Evolutionary conservation across 2,329 filamentous ascomycete genomes (phyloP).

Genomic region (Neonectria coccinea): DNA sequence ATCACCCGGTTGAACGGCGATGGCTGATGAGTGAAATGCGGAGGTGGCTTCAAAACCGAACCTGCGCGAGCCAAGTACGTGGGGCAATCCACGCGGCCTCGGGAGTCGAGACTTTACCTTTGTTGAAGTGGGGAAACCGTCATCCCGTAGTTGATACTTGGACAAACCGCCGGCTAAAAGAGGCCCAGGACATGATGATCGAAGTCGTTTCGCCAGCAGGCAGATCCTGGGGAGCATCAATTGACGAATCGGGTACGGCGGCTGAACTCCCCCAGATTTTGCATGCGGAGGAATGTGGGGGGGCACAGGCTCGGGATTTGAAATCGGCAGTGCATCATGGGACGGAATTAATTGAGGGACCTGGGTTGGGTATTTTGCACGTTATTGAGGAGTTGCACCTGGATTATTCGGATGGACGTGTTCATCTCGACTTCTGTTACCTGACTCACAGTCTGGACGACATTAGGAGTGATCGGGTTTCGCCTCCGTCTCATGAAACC

Average conservation of each 20-base stretch:
- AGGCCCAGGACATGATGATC: background rate
- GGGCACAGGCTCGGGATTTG: constrained; percentile 28
- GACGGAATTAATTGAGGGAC: background rate
- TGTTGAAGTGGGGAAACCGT: background rate
- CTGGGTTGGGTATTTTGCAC: background rate
- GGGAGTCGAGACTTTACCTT: background rate
- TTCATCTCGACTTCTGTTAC: background rate
- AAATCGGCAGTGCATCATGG: constrained; percentile 34
- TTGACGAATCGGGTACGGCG: constrained; percentile 19
- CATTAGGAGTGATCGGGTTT: background rate
- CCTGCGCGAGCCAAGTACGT: constrained; percentile 3
- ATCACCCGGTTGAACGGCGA: background rate
- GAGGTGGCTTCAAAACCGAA: constrained; percentile 12
- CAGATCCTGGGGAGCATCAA: background rate
- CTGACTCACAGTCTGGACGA: background rate
- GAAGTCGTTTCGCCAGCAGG: background rate
- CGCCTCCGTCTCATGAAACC: background rate
- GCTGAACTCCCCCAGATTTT: constrained; percentile 21
- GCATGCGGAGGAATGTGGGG: constrained; percentile 25
- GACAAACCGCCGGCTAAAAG: background rate
- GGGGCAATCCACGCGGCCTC: constrained; percentile 16
- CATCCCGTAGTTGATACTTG: background rate
- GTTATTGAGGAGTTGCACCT: background rate
- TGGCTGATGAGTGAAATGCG: background rate
- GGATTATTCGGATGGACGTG: background rate